These are phyloP conservation scores for Acanthamoeba rhysodes DNA, from an alignment of 208 protist species.

Conservation along the genomic window DNA sequence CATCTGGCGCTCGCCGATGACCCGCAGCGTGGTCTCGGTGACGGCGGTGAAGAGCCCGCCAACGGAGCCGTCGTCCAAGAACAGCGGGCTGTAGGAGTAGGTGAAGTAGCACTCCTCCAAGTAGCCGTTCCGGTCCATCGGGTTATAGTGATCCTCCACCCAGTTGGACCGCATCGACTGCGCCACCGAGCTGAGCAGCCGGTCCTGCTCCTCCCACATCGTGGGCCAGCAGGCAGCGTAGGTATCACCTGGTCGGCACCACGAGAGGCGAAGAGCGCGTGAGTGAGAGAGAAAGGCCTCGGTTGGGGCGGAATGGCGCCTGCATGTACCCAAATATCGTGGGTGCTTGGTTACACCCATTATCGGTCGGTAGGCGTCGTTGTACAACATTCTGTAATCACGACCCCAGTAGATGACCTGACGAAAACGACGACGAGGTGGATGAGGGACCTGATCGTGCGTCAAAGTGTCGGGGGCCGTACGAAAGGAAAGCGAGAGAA, in stretches of 20 bases:
- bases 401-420: conserved; percentile 48
- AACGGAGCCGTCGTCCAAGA: conserved; percentile 9
- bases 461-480: neutral
- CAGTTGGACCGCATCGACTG: conserved; percentile 19
- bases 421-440: neutral
- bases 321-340: neutral
- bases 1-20: conserved; percentile 29
- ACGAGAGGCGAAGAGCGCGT: neutral
- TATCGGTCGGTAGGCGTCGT: conserved; percentile 26
- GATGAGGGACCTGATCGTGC: neutral
- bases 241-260: neutral
- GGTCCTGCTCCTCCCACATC: neutral
- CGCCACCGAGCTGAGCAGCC: neutral
- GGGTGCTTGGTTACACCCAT: conserved; percentile 55
- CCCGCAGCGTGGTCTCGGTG: conserved; percentile 33
- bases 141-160: conserved; percentile 6
- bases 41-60: conserved; percentile 13
- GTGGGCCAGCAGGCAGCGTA: conserved; percentile 5
- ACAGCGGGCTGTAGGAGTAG: conserved; percentile 56
- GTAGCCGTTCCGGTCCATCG: conserved; percentile 18
- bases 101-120: conserved; percentile 70
- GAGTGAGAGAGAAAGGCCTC: neutral
- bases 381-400: neutral
- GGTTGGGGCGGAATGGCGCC: too few relatives aligned
- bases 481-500: conserved; percentile 42